Conservation (phyloP, 306 rosid species). For the Quercus mongolica region DNA sequence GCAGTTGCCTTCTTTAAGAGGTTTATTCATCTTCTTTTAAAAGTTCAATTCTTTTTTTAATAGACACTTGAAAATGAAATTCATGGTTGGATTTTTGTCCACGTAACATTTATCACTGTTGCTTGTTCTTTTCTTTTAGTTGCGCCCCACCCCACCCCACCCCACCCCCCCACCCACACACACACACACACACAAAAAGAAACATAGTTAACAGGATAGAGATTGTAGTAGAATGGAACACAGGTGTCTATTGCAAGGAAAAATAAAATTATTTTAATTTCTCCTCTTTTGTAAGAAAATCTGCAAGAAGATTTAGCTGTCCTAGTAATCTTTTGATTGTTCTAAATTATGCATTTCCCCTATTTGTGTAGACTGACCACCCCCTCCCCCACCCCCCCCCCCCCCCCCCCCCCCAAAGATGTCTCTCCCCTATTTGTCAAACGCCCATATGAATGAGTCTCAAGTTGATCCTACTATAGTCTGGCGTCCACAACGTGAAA, state of each 20-base stretch:
- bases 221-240: not conserved
- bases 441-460: not conserved
- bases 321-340: not conserved
- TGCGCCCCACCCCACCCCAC: not conserved
- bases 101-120: not conserved
- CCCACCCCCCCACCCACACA: no score
- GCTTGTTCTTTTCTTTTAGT: not conserved
- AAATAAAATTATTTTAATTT: not conserved
- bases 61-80: not conserved
- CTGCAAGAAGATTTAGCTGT: not conserved
- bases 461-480: not conserved
- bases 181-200: not conserved
- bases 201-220: not conserved
- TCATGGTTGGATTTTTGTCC: not conserved
- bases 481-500: not conserved
- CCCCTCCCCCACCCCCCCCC: not conserved
- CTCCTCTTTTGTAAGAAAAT: not conserved
- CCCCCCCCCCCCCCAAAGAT: not conserved
- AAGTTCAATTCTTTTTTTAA: not conserved
- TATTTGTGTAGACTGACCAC: not conserved
- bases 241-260: not conserved
- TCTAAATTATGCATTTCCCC: not conserved
- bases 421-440: not conserved
- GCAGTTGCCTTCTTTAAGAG: conserved; percentile 30
- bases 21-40: conserved; percentile 11